Percentiles rank a stretch among this genome's conserved stretches.
phyloP scores from a whole-genome alignment of 257 asterid genomes.

The Solanum medicagineum region DNA sequence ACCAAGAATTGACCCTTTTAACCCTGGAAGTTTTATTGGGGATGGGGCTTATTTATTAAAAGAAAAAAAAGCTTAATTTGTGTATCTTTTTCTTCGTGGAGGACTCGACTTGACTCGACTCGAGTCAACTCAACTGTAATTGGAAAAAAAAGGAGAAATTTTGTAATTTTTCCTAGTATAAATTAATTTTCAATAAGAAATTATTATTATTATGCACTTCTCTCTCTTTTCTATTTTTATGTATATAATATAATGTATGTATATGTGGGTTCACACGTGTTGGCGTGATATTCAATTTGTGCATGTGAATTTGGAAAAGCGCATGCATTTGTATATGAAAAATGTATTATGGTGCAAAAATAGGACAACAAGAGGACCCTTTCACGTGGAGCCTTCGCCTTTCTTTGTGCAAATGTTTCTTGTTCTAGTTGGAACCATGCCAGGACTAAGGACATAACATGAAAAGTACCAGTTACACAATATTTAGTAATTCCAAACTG shows the following conservation, averaged over 20 bases:
- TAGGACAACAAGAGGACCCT: background rate
- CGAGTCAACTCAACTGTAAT: background rate
- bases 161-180: conserved; percentile 4
- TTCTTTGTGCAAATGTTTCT: background rate
- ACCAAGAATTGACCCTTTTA: background rate
- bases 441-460: background rate
- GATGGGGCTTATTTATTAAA: background rate
- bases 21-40: conserved; percentile 23
- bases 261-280: background rate
- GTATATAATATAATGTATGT: background rate
- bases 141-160: background rate
- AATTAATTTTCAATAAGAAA: background rate
- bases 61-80: background rate
- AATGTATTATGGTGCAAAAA: background rate
- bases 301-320: conserved; percentile 2
- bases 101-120: background rate
- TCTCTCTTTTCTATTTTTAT: background rate
- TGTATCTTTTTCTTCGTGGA: conserved; percentile 9
- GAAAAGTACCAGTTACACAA: background rate
- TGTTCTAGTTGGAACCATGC: background rate
- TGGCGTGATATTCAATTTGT: background rate
- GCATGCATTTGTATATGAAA: conserved; percentile 1
- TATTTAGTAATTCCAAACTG: too few relatives aligned
- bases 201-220: background rate
- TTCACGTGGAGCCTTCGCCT: background rate